Base-by-base conservation (phyloP, 2,329 filamentous ascomycete genomes). In the Epichloe scottii region DNA sequence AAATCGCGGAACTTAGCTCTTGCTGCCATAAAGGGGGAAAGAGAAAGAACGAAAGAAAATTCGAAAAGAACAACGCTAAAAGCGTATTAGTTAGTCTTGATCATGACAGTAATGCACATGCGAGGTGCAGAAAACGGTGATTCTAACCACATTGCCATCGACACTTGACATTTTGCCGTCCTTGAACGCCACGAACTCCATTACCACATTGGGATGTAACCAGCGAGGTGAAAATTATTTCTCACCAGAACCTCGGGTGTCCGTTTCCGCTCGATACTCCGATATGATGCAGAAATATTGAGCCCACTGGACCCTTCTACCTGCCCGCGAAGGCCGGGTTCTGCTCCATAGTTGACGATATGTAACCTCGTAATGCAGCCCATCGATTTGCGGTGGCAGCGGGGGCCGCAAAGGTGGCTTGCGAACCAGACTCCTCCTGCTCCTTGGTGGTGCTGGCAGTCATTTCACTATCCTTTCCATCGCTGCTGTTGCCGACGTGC, bases 261-360 rank as follows among this genome's bases (percentile, higher is more conserved):
- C 26, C 3, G 8, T 30, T 11, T 30, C 26, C 26, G 26, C 10
- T 30, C 26, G 1, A 30, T 30, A 10, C 10, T 30, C 26, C 8
- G 8, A 30, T 11, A 11, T 11, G 26, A 34, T 15, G 42, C 30
- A 14, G 14, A 12, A 34, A 37, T 17, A 4, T 4, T 11, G 11
- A 23, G 11, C 8, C 10, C 3, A 12, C 14, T 11, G 5, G 38
- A 17, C 12, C n/a, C 3, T 46, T 17, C 48, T 45, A 47, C 51
- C 66, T 63, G 19, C 52, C 57, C 19, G 54, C 52, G 59, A 95
- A 95, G 3, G 85, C 87, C 14, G 85, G 81, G 59, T 91, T 91
- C 67, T 88, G 85, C 69, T 95, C 88, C 82, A 95, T 88, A 1
- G 88, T 96, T 41, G 83, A 77, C 2, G 87, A 84, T 48, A 96